Percentiles rank a stretch among this genome's conserved stretches.
These are phyloP conservation scores for Grigorovia transvaalensis DNA, from an alignment of 805 yeast species.

Conservation along the genomic window DNA sequence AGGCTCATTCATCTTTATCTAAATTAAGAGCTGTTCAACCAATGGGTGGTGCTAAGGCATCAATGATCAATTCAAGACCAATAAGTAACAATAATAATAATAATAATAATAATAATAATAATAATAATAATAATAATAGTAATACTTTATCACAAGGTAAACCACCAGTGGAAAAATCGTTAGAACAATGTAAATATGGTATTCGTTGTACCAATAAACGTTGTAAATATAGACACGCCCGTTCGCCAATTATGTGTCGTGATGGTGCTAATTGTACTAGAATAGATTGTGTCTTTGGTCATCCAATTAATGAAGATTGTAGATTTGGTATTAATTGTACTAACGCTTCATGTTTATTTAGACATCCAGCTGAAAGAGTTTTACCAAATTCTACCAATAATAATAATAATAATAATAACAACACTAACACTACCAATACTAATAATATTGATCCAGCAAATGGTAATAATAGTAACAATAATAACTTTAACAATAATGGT, in stretches of 20 bases:
- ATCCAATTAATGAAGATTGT: conserved; percentile 72
- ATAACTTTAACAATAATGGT: conserved; percentile 7
- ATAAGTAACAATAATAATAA: neutral
- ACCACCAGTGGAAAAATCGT: conserved; percentile 37
- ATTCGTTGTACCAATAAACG: conserved; percentile 61
- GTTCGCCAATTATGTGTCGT: conserved; percentile 63
- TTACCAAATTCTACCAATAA: conserved; percentile 11
- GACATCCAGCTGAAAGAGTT: conserved; percentile 73
- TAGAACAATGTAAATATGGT: conserved; percentile 81
- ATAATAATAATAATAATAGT: neutral
- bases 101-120: too few relatives aligned
- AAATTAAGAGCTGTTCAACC: conserved; percentile 32
- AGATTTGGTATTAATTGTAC: conserved; percentile 69
- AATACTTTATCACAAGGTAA: neutral
- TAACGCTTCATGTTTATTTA: conserved; percentile 59
- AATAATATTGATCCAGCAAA: conserved; percentile 7
- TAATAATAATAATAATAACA: conserved; percentile 9
- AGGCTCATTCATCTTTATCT: conserved; percentile 77
- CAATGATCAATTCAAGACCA: neutral
- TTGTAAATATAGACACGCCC: conserved; percentile 82
- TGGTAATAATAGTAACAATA: conserved; percentile 6
- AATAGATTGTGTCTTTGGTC: conserved; percentile 72
- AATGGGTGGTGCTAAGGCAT: conserved; percentile 18
- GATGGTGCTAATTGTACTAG: conserved; percentile 72
- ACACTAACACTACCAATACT: conserved; percentile 9